Evolutionary conservation across 208 protist genomes (phyloP).

Genomic region (Trypanosoma boissoni): DNA sequence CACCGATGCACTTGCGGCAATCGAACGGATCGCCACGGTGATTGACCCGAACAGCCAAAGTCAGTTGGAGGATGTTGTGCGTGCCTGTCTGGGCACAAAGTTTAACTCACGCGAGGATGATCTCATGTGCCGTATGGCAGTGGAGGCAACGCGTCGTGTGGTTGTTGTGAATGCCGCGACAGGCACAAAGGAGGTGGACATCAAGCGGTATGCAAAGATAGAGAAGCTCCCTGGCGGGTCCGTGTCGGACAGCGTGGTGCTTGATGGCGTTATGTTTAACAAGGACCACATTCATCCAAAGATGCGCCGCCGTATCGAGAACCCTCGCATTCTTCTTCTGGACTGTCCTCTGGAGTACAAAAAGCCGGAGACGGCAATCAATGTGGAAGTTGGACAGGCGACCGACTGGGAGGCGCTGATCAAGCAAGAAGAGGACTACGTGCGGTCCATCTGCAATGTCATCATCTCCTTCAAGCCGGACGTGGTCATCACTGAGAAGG

Average conservation of each 20-base stretch:
- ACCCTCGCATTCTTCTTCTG: slow-evolving; percentile 98
- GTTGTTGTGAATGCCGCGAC: slow-evolving; percentile 72
- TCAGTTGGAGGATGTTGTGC: slow-evolving; percentile 91
- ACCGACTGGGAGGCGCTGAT: slow-evolving; percentile 97
- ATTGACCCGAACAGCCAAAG: slow-evolving; percentile 94
- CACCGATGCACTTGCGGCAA: slow-evolving; percentile 93
- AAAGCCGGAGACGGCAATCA: slow-evolving; percentile 99
- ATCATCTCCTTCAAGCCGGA: slow-evolving; percentile 99
- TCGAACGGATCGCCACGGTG: slow-evolving; percentile 90
- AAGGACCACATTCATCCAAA: slow-evolving; percentile 99
- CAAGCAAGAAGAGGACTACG: slow-evolving; percentile 98
- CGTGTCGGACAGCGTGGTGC: slow-evolving; percentile 96
- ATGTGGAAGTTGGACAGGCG: slow-evolving; percentile 97
- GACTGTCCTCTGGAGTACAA: slow-evolving; percentile 99
- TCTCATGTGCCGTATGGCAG: slow-evolving; percentile 97
- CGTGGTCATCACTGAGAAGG: slow-evolving; percentile 99
- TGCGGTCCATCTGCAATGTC: slow-evolving; percentile 95
- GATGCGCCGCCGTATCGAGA: slow-evolving; percentile 98
- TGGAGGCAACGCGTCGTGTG: slow-evolving; percentile 98
- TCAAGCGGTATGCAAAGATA: slow-evolving; percentile 99
- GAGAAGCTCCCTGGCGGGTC: slow-evolving; percentile 99
- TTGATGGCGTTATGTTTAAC: slow-evolving; percentile 99
- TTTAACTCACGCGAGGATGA: slow-evolving; percentile 96
- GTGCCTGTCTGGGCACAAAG: slow-evolving; percentile 98
- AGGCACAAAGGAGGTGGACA: slow-evolving; percentile 97